phyloP scores from a whole-genome alignment of 495 filamentous ascomycete species.

The Penicillium parvum region DNA sequence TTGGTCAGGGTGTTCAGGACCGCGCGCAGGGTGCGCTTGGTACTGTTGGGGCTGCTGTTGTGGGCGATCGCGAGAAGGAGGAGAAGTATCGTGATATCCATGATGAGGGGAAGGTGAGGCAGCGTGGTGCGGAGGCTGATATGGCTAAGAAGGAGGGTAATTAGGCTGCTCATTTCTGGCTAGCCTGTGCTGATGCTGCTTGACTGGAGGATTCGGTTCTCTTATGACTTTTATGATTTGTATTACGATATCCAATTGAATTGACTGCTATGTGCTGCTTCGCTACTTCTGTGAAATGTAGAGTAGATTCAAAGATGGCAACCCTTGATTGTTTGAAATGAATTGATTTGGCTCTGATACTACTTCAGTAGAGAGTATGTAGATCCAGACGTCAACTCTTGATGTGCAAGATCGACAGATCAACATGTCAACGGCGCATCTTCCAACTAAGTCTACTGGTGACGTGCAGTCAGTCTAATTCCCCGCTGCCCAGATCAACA shows the following conservation, averaged over 20 bases:
- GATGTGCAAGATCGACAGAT: too few relatives aligned
- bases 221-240: conserved; percentile 12
- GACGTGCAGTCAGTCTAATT: too few relatives aligned
- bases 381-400: too few relatives aligned
- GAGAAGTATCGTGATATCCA: conserved; percentile 60
- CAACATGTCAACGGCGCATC: too few relatives aligned
- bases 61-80: conserved; percentile 64
- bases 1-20: conserved; percentile 63
- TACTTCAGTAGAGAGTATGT: too few relatives aligned
- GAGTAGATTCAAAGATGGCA: not conserved
- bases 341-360: too few relatives aligned
- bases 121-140: conserved; percentile 81
- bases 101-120: conserved; percentile 79
- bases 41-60: conserved; percentile 60
- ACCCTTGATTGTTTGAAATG: too few relatives aligned
- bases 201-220: conserved; percentile 3
- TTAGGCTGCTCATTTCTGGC: conserved; percentile 3
- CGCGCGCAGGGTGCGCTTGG: conserved; percentile 71
- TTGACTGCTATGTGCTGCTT: not conserved
- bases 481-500: too few relatives aligned
- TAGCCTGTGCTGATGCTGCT: not conserved
- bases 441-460: too few relatives aligned
- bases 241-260: conserved; percentile 21
- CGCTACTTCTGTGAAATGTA: not conserved
- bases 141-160: conserved; percentile 60